Base-by-base conservation (phyloP, 306 rosid genomes). In the Erythrophleum fordii region DNA sequence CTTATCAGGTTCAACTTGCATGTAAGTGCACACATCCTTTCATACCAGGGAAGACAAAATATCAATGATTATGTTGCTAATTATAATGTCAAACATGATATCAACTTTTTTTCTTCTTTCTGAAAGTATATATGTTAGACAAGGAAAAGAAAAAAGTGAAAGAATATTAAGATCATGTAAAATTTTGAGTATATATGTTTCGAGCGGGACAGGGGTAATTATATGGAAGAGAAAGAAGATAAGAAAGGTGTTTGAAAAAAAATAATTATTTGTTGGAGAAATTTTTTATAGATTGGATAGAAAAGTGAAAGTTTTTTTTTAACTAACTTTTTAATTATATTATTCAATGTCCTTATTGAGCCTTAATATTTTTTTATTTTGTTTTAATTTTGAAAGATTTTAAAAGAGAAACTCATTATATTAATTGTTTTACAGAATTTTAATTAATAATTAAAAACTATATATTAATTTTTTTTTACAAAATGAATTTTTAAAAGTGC, bases 61-160 rank as follows among this genome's bases (percentile, higher is more conserved):
- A n/a, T 39, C 34, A 67, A 67, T 67, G 52, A 67, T 67, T 35
- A 17, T 65, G 70, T 18, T 64, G 69, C 25, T 34, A 22, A 64
- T 58, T 23, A 31, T 17, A 17, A 6, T 23, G 55, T 49, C 55
- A 16, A 17, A 0, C 18, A 13, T 46, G 55, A 49, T 17, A 16
- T 49, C n/a, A 7, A 35, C 25, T 4, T 65, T 62, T 17, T 17
- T 3, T 22, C 0, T 67, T 5, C 31, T 69, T 41, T 64, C 17
- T 34, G 13, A 26, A 64, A 31, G 41, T 61, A 6, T 6, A 29
- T 29, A 2, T 16, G 9, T 51, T 60, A 7, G 67, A 28, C 64
- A 26, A 26, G 8, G n/a, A 59, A 59, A 26, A 6, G 65, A 16
- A 11, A 58, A 59, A 28, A 12, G 66, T 12, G 31, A 56, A 13